Percentiles rank a stretch among this genome's conserved stretches.
Evolutionary conservation across 495 filamentous ascomycete genomes (phyloP).

Genomic region (Cercophora samala): DNA sequence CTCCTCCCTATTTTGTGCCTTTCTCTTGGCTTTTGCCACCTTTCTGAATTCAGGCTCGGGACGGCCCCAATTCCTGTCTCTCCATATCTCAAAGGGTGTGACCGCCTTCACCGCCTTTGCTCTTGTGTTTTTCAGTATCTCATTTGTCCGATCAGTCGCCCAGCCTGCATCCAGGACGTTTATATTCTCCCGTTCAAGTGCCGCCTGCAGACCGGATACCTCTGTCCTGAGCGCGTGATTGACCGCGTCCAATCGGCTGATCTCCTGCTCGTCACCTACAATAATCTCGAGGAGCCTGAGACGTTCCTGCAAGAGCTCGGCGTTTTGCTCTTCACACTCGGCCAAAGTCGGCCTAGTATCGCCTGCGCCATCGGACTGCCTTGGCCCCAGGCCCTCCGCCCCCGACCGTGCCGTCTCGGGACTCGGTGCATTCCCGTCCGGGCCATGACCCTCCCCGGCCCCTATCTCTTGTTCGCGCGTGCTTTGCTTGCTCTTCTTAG

Average conservation of each 20-base stretch:
- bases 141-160: background rate
- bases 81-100: background rate
- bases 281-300: background rate
- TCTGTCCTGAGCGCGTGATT: background rate
- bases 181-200: background rate
- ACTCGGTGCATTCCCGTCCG: background rate
- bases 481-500: too few species aligned
- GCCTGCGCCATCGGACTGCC: background rate
- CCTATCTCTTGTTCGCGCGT: background rate
- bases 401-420: background rate
- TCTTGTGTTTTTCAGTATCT: background rate
- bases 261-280: background rate
- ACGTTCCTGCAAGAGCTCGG: background rate
- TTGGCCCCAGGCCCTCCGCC: background rate
- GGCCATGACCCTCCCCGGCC: background rate
- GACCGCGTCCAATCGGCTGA: background rate
- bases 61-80: background rate
- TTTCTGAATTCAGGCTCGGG: too few species aligned
- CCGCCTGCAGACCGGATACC: background rate
- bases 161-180: background rate
- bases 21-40: background rate
- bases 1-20: background rate
- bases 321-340: background rate
- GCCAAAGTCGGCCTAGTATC: too few species aligned
- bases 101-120: background rate